A percentile compares a stretch with the other conserved stretches of the same genome.
phyloP scores from a whole-genome alignment of 2,329 filamentous ascomycete species.

The Cladosporium velox region DNA sequence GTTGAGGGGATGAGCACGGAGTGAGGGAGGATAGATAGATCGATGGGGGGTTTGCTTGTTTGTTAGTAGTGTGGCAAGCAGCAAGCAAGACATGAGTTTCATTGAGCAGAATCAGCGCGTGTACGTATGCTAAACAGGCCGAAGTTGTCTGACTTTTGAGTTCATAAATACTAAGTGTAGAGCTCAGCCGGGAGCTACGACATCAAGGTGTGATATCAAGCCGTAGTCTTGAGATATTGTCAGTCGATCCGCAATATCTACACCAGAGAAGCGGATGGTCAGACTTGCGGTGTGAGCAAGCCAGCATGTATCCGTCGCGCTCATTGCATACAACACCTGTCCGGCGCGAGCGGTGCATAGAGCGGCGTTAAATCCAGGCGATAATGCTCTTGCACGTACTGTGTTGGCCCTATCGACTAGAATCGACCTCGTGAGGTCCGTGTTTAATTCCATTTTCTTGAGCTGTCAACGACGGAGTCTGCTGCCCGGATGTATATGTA shows the following conservation, averaged over 20 bases:
- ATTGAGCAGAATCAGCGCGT: too few species aligned
- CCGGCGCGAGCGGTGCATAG: not conserved
- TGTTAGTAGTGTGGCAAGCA: too few species aligned
- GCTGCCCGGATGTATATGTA: not conserved
- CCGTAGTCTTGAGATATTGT: not conserved
- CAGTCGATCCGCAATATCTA: not conserved
- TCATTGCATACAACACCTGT: not conserved
- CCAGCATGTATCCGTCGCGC: not conserved
- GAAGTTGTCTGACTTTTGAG: too few species aligned
- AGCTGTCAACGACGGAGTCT: not conserved
- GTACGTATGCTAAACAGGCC: too few species aligned
- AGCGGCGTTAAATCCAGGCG: not conserved
- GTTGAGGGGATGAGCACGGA: constrained; percentile 18
- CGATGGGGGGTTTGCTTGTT: too few species aligned
- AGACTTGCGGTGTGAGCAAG: not conserved
- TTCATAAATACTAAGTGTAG: too few species aligned
- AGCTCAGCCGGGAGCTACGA: not conserved
- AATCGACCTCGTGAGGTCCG: not conserved
- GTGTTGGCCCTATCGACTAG: not conserved
- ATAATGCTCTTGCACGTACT: not conserved
- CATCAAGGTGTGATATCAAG: not conserved
- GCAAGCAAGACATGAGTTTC: too few species aligned
- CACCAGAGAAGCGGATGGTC: not conserved
- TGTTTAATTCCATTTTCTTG: not conserved
- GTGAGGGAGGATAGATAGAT: not conserved